A percentile compares a stretch with the other conserved stretches of the same genome.
Evolutionary conservation across 805 yeast genomes (phyloP).

Genomic region (Phaffomyces antillensis): DNA sequence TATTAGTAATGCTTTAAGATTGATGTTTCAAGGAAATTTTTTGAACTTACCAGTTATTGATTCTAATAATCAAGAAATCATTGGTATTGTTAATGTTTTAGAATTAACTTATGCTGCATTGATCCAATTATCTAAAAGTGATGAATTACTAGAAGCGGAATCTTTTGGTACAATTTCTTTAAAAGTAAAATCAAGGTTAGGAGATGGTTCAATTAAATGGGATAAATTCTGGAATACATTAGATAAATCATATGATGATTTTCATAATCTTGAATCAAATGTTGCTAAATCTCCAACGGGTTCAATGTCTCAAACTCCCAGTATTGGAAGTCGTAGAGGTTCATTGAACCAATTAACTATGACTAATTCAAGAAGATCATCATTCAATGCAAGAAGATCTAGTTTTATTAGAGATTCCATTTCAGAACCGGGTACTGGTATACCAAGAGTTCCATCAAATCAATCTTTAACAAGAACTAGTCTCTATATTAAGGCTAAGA

Average conservation of each 20-base stretch:
- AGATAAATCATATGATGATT: constrained; percentile 24
- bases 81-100: constrained; percentile 38
- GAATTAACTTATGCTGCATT: constrained; percentile 37
- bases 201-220: constrained; percentile 24
- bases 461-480: constrained; percentile 19
- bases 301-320: constrained; percentile 21
- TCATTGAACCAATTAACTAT: constrained; percentile 15
- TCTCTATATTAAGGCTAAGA: constrained; percentile 15
- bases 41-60: constrained; percentile 36
- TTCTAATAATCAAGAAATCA: constrained; percentile 18
- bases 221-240: constrained; percentile 27
- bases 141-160: constrained; percentile 17
- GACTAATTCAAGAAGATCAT: constrained; percentile 17
- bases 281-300: constrained; percentile 17
- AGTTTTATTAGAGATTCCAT: constrained; percentile 9
- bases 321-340: constrained; percentile 11
- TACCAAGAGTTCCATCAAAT: constrained; percentile 15
- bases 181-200: constrained; percentile 18
- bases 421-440: not conserved
- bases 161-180: constrained; percentile 15
- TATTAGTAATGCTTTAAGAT: constrained; percentile 36
- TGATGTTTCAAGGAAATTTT: constrained; percentile 42
- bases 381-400: constrained; percentile 10
- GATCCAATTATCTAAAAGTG: constrained; percentile 25
- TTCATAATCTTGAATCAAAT: constrained; percentile 19